Percentiles rank a stretch among this genome's conserved stretches.
These are phyloP conservation scores for Holtermannia corniformis DNA, from an alignment of 768 basidiomycete species.

Conservation along the genomic window DNA sequence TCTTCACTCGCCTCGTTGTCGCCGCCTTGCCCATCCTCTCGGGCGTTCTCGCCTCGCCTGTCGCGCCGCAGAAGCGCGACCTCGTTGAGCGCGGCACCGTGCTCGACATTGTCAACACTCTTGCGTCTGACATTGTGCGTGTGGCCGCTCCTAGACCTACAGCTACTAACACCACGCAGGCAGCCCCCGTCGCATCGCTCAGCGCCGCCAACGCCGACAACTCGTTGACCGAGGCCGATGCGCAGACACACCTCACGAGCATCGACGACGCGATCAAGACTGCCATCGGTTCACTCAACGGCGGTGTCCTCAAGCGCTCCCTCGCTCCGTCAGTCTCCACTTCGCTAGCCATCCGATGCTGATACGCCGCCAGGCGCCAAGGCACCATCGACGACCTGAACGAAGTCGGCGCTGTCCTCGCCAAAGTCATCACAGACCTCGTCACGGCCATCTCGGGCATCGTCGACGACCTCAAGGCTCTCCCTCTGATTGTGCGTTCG, in stretches of 20 bases:
- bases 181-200: slow-evolving; percentile 4
- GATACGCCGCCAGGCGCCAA: background rate
- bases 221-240: background rate
- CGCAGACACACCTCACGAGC: background rate
- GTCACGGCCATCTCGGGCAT: slow-evolving; percentile 7
- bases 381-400: slow-evolving; percentile 2
- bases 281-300: background rate
- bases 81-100: background rate
- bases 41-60: background rate
- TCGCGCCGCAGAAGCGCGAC: background rate
- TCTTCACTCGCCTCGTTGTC: background rate
- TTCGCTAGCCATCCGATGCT: background rate
- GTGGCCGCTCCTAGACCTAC: background rate
- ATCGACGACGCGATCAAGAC: background rate
- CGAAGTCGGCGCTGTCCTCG: slow-evolving; percentile 4
- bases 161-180: background rate
- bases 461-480: slow-evolving; percentile 1
- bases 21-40: background rate
- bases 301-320: background rate
- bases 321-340: background rate
- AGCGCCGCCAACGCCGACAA: background rate
- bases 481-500: slow-evolving; percentile 10
- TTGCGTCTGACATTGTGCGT: background rate
- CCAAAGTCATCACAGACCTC: slow-evolving; percentile 5
- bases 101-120: background rate